Conservation (phyloP, 345 rosid species). For the Eucalyptus regnans region DNA sequence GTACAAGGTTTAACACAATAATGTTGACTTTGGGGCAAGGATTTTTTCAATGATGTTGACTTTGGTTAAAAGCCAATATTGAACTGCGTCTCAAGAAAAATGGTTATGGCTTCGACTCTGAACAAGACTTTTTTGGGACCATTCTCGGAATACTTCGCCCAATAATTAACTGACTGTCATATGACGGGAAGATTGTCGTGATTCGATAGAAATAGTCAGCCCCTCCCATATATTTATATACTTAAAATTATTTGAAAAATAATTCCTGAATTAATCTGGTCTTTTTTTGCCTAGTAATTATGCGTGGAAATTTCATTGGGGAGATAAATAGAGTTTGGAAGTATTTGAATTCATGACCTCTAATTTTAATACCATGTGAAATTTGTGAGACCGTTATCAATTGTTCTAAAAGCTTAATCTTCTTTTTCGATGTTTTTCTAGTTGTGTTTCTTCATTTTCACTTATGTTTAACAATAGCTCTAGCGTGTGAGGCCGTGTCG, state of each 20-base stretch:
- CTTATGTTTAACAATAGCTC: neutral
- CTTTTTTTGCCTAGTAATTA: too few species aligned
- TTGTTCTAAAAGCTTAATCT: too few species aligned
- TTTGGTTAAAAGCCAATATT: neutral
- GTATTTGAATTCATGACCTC: too few species aligned
- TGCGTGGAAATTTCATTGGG: too few species aligned
- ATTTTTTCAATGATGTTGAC: neutral
- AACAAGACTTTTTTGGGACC: neutral
- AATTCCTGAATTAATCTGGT: neutral
- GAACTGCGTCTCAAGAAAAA: neutral
- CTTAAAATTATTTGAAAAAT: too few species aligned
- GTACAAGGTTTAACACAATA: too few species aligned
- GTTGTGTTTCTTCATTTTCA: neutral
- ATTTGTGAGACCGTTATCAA: fast-evolving
- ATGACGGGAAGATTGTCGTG: neutral
- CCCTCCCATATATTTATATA: neutral
- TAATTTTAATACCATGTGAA: too few species aligned
- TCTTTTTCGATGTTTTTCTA: neutral
- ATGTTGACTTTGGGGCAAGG: neutral
- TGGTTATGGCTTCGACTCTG: neutral
- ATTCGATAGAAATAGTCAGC: neutral
- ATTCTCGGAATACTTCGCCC: neutral
- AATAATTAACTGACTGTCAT: neutral
- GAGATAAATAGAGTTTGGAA: too few species aligned
- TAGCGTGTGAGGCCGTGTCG: neutral